A percentile compares a stretch with the other conserved stretches of the same genome.
phyloP scores from a whole-genome alignment of 2,329 filamentous ascomycete genomes.

The Cladosporium sp. region DNA sequence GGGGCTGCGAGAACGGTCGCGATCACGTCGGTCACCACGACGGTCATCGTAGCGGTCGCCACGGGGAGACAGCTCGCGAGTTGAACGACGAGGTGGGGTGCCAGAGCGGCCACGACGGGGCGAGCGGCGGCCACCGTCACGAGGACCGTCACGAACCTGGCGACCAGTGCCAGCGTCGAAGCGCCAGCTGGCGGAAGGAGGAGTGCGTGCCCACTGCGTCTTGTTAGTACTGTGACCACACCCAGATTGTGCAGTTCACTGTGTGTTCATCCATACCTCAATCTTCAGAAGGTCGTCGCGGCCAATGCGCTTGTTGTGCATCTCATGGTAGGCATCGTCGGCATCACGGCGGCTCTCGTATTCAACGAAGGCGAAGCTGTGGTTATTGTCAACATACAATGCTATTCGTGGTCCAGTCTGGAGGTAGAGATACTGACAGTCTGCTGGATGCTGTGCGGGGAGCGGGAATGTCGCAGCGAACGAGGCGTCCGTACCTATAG shows the following conservation, averaged over 20 bases:
- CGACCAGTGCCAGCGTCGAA: conserved; percentile 90
- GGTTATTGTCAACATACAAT: conserved; percentile 39
- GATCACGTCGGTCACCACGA: conserved; percentile 70
- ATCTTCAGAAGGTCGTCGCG: conserved; percentile 96
- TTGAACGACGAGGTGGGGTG: conserved; percentile 17
- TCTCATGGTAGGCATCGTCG: conserved; percentile 98
- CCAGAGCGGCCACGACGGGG: conserved; percentile 57
- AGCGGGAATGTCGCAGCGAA: conserved; percentile 97
- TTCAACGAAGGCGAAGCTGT: conserved; percentile 94
- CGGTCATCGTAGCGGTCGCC: conserved; percentile 66
- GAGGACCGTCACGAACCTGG: conserved; percentile 64
- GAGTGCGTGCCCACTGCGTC: conserved; percentile 92
- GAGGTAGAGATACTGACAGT: conserved; percentile 68
- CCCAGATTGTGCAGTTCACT: background rate
- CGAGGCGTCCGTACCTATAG: conserved; percentile 88
- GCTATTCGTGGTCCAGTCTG: background rate
- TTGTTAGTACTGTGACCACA: conserved; percentile 23
- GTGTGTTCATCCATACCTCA: conserved; percentile 62
- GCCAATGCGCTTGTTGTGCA: conserved; percentile 99
- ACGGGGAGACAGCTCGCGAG: conserved; percentile 17
- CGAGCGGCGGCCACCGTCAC: conserved; percentile 55
- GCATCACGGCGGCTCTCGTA: conserved; percentile 98
- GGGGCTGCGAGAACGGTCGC: conserved; percentile 69
- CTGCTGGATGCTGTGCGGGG: conserved; percentile 90
- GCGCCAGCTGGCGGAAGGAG: conserved; percentile 95